Evolutionary conservation across 768 basidiomycete genomes (phyloP), one percentile per base, ranked within the genome.

Genomic region (Trametes elegans): DNA sequence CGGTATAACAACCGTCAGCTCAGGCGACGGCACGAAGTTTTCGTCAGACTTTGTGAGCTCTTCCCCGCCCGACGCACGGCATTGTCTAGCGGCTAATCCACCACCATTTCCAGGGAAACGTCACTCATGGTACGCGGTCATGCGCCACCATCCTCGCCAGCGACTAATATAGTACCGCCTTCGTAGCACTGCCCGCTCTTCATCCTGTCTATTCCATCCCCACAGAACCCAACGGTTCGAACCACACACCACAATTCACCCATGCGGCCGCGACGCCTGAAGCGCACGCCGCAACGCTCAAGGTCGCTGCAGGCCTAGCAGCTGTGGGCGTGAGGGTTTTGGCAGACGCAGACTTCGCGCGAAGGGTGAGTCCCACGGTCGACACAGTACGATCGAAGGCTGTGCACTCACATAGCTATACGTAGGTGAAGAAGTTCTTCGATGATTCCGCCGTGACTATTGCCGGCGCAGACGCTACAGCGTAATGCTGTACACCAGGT

Each of bases 21-120:
- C 63, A 5, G 62, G 68, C 38, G 70, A 64, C 9, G 70, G 75
- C 3, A 73, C 80, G 8, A 70, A 70, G 16, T 88, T 86, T 3
- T 90, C 87, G 5, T 89, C 89, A 8, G 89, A 91, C 68, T 90
- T 90, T 67, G 89, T 90, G 58, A 73, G 87, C 74, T 3, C 51
- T 47, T 23, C 9, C n/a, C n/a, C n/a, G n/a, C n/a, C n/a, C n/a
- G n/a, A n/a, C n/a, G n/a, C n/a, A n/a, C n/a, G n/a, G n/a, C n/a
- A n/a, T 14, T 19, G n/a, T 29, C 29, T 0, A 34, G 32, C 43
- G 32, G 34, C 40, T 52, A 42, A 60, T 42, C 41, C 41, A 24
- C 6, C 36, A 44, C 31, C 48, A 5, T 35, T 53, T 52, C 48
- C 65, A 90, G 88, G 89, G 89, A 1, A 89, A 90, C 59, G 80